Evolutionary conservation across 1,284 basidiomycete genomes (phyloP).

Genomic region (Papiliotrema terrestris): DNA sequence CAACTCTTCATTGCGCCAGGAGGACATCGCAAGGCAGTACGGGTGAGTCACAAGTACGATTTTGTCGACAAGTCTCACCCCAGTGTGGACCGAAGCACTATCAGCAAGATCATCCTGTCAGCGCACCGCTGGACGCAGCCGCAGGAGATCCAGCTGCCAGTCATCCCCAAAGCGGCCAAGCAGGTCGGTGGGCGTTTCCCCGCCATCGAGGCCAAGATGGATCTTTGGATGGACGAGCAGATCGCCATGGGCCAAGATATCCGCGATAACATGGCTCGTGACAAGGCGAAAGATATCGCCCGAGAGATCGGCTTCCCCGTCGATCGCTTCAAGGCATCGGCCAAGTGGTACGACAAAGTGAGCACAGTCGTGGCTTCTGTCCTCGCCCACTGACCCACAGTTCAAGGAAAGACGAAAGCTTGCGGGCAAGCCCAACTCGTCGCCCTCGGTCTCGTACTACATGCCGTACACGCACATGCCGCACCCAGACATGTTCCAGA

Average conservation of each 20-base stretch:
- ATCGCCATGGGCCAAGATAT: constrained; percentile 40
- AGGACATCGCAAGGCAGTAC: constrained; percentile 50
- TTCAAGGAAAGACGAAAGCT: constrained; percentile 39
- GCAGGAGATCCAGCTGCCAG: constrained; percentile 18
- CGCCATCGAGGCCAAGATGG: constrained; percentile 49
- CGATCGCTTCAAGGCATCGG: constrained; percentile 54
- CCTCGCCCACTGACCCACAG: constrained; percentile 13
- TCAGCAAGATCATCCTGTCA: constrained; percentile 52
- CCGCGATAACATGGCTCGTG: constrained; percentile 47
- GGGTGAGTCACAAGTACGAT: constrained; percentile 18
- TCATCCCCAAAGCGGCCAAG: constrained; percentile 26
- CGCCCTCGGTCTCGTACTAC: constrained; percentile 13
- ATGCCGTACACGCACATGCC: constrained; percentile 17
- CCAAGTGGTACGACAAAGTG: constrained; percentile 55
- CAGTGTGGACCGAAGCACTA: constrained; percentile 54
- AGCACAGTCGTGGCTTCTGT: constrained; percentile 22
- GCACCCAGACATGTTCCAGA: constrained; percentile 14
- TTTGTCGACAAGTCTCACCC: not conserved
- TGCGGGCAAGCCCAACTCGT: constrained; percentile 18
- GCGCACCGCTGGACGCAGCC: constrained; percentile 38
- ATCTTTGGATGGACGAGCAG: constrained; percentile 47
- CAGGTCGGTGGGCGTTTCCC: constrained; percentile 45
- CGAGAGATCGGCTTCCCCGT: constrained; percentile 44
- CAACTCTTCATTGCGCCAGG: constrained; percentile 44
- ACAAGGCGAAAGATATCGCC: constrained; percentile 50